Base-by-base conservation (phyloP, 768 basidiomycete genomes). In the Pulveroboletus frians region DNA sequence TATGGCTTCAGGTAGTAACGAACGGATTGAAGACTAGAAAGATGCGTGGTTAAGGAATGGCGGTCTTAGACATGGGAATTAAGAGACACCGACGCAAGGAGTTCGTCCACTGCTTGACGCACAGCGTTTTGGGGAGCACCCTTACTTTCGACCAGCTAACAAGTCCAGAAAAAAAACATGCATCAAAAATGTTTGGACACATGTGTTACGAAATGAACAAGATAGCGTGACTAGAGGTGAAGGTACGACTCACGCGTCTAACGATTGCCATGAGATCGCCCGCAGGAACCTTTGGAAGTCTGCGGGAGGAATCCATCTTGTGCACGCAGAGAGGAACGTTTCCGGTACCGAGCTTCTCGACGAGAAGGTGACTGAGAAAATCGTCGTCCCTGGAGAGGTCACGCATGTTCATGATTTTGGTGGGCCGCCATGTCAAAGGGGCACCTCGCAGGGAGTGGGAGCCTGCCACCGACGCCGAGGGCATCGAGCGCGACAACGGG, bases 341-440 rank as follows among this genome's bases (percentile, higher is more conserved):
- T 29, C 85, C 85, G 3, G 88, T 88, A 38, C 90, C 89, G 30
- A 92, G 80, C 59, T 91, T 91, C 72, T 92, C 89, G 53, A 92
- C 87, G 49, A 92, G 81, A 34, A 92, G 77, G 71, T 92, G 87
- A 62, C 85, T 87, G 65, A 92, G 83, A 67, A 91, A 92, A 71
- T 92, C 90, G 67, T 92, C 90, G 71, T 92, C 90, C 68, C 81
- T 83, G 61, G 89, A 87, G 53, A 92, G 79, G 79, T 92, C 90
- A 69, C 80, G 79, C 77, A 88, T 85, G 72, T 88, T 88, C 88
- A 92, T 92, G 59, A 88, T 84, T 75, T 87, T 90, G 42, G 88
- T 91, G 17, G 83, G 83, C 37, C 85, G 81, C 88, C 88, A 91
- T 71, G 71, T 59, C 49, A 83, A 61, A 50, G 62, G 48, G 47